A percentile compares a stretch with the other conserved stretches of the same genome.
Evolutionary conservation across 768 basidiomycete species (phyloP).

Genomic region (Pluteus cervinus): DNA sequence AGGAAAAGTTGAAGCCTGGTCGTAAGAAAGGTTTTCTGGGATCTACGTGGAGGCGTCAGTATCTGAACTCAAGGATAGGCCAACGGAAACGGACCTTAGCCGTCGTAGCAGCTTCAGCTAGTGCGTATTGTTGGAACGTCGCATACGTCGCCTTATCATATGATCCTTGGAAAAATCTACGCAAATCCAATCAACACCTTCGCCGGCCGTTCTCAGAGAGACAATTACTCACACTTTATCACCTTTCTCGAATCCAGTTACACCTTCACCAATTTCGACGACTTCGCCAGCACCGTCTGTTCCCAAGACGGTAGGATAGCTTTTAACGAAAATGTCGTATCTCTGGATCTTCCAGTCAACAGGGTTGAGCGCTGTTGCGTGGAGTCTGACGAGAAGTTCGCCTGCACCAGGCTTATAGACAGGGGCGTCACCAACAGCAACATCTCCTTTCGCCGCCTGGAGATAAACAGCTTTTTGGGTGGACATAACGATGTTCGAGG

Average conservation of each 20-base stretch:
- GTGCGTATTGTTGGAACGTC: constrained; percentile 40
- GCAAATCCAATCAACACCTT: constrained; percentile 2
- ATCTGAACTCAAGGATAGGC: no score
- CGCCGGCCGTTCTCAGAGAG: background rate
- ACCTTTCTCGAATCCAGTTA: constrained; percentile 41
- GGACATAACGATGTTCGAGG: no score
- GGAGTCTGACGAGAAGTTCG: constrained; percentile 35
- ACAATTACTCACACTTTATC: constrained; percentile 42
- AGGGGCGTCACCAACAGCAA: constrained; percentile 12
- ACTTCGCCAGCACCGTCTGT: constrained; percentile 47
- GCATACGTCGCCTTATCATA: constrained; percentile 30
- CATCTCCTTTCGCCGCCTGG: constrained; percentile 12
- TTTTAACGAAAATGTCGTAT: constrained; percentile 27
- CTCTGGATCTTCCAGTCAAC: constrained; percentile 46
- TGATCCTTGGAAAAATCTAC: constrained; percentile 34
- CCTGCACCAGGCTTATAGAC: constrained; percentile 26
- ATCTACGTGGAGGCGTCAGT: no score
- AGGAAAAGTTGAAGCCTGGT: no score
- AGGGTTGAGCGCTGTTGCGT: constrained; percentile 39
- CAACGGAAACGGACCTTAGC: no score
- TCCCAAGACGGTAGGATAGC: constrained; percentile 42
- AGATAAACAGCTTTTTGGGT: constrained; percentile 25
- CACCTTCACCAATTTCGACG: constrained; percentile 44
- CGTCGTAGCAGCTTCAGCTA: constrained; percentile 31
- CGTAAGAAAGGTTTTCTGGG: no score